Percentiles rank a stretch among this genome's conserved stretches.
Conservation (phyloP, 306 rosid species). For the Sechiopsis laciniata region DNA sequence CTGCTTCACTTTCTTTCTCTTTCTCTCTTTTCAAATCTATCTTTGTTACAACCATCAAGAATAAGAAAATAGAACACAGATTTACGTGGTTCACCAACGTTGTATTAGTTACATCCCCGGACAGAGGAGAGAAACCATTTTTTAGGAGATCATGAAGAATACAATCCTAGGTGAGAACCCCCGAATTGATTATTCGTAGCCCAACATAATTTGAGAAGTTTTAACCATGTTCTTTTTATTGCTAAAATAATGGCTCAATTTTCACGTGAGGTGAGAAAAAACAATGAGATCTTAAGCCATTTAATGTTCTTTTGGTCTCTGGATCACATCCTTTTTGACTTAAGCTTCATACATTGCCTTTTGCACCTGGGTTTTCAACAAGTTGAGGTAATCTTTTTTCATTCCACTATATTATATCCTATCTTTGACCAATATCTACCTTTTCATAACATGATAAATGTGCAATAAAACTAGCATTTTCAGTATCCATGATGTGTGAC, state of each 20-base stretch:
- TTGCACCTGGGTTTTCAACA: constrained; percentile 9
- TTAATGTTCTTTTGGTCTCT: background rate
- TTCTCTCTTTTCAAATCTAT: background rate
- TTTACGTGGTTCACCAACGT: no score
- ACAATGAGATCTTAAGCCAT: constrained; percentile 1
- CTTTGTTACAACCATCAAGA: background rate
- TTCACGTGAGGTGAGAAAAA: constrained; percentile 12
- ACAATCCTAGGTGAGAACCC: no score
- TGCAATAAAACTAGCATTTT: constrained; percentile 1
- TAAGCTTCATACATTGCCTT: constrained; percentile 6
- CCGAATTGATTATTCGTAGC: no score
- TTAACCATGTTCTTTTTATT: background rate
- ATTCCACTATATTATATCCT: background rate
- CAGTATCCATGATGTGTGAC: background rate
- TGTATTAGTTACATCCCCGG: no score
- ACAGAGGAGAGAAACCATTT: no score
- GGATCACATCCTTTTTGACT: constrained; percentile 20
- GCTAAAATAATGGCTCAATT: background rate
- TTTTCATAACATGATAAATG: background rate
- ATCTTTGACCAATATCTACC: constrained; percentile 16
- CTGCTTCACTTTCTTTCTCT: constrained; percentile 6
- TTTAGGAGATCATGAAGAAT: no score
- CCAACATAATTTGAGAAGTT: no score
- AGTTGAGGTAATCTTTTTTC: constrained; percentile 7
- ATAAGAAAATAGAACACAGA: no score